Evolutionary conservation across 2,329 filamentous ascomycete species (phyloP), one percentile per base, ranked within the genome.

Genomic region (Stromatinia cepivora): DNA sequence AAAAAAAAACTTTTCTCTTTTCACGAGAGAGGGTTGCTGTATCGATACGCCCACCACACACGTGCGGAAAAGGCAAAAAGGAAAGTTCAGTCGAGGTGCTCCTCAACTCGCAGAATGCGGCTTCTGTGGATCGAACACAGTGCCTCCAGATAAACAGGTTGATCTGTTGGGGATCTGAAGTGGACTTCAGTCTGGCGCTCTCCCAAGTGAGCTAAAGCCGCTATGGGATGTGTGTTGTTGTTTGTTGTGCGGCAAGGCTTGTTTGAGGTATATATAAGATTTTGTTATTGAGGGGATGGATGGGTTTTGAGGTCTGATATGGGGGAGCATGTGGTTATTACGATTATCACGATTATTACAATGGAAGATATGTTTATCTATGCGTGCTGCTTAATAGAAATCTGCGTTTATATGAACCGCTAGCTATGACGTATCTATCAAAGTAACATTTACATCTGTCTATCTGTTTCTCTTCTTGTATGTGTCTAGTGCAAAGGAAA

Each of bases 101-200:
- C 63, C 39, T 22, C 25, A 46, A 66, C 25, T 66, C 63, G 50
- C 63, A 66, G 46, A 67, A 69, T 69, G 66, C 66, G 66, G 36
- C 66, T 69, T 69, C 66, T 69, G 66, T 69, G 66, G 66, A 69
- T 69, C 66, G 66, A 68, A 68, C 66, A 68, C 66, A 68, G 66
- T 68, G 66, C 66, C 66, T 62, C 56, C 57, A 68, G 66, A 69
- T 69, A 45, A 50, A 20, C 36, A 58, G 54, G n/a, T 17, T 4
- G 36, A 56, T 54, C 42, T 58, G 56, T 17, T 45, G 1, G 28
- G 13, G 61, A 52, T n/a, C 66, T 54, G 58, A 69, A 69, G 66
- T 69, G 20, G 56, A 64, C 66, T 64, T 69, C 66, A 69, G 66
- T 69, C 57, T 69, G 66, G 58, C 66, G 66, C 66, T 69, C 66